Evolutionary conservation across 202 grass and related monocot genomes (phyloP).

Genomic region (Zoysia matrella): DNA sequence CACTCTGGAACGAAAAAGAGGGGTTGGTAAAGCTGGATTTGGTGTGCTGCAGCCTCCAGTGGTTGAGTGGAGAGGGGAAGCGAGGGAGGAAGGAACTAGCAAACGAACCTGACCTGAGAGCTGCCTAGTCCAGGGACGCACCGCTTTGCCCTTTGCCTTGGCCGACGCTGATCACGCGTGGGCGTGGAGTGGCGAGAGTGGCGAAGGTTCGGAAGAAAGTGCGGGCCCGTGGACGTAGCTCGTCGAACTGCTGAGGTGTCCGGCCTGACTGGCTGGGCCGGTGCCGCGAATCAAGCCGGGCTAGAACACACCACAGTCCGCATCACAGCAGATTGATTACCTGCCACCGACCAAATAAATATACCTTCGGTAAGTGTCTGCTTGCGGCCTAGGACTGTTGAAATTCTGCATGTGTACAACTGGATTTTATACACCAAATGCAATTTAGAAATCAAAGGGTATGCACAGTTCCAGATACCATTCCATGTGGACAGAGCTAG

Average conservation of each 20-base stretch:
- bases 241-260: constrained; percentile 37
- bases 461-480: constrained; percentile 1
- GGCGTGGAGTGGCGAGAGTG: not conserved
- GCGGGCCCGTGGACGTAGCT: constrained; percentile 14
- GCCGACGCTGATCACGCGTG: constrained; percentile 35
- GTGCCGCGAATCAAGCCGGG: not conserved
- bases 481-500: not conserved
- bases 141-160: not conserved
- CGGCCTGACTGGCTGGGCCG: not conserved
- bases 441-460: constrained; percentile 11
- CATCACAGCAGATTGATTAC: not conserved
- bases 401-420: not conserved
- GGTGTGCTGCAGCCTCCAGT: not conserved
- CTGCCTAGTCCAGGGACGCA: not conserved
- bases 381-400: not conserved
- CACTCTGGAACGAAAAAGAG: not conserved
- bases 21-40: constrained; percentile 16
- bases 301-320: not conserved
- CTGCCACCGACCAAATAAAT: constrained; percentile 21
- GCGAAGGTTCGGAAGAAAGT: constrained; percentile 36
- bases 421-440: not conserved
- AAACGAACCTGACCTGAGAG: constrained; percentile 31
- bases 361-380: not conserved
- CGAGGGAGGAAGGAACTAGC: constrained; percentile 1
- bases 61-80: not conserved